Evolutionary conservation across 78 protist species (phyloP).

Genomic region (Creolimax fragrantissima): DNA sequence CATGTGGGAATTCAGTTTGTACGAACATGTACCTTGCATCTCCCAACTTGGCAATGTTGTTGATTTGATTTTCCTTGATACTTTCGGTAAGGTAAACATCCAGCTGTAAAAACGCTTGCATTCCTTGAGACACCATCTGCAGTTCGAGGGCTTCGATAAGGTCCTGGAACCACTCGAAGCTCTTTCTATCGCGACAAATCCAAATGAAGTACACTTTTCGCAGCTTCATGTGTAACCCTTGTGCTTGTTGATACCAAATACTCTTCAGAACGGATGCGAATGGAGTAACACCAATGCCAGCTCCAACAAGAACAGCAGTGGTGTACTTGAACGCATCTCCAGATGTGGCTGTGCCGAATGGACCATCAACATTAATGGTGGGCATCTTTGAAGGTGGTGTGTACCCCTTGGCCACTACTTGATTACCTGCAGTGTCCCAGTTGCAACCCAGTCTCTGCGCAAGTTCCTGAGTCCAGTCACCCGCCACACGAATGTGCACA

Average conservation of each 20-base stretch:
- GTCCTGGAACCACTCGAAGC: slow-evolving; percentile 64
- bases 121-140: slow-evolving; percentile 32
- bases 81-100: slow-evolving; percentile 63
- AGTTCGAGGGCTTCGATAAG: slow-evolving; percentile 47
- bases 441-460: slow-evolving; percentile 17
- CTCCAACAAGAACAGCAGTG: slow-evolving; percentile 55
- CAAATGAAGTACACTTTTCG: slow-evolving; percentile 62
- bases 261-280: slow-evolving; percentile 75
- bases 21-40: background rate
- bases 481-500: slow-evolving; percentile 63
- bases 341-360: slow-evolving; percentile 75
- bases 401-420: background rate
- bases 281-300: slow-evolving; percentile 91
- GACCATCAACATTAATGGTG: slow-evolving; percentile 64
- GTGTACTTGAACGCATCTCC: slow-evolving; percentile 63
- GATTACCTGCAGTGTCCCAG: background rate
- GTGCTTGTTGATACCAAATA: slow-evolving; percentile 27
- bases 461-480: slow-evolving; percentile 32
- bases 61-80: slow-evolving; percentile 49
- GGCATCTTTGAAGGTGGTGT: slow-evolving; percentile 1
- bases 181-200: slow-evolving; percentile 57
- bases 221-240: background rate
- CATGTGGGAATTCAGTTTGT: no score
- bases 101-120: slow-evolving; percentile 46
- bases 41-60: slow-evolving; percentile 39